These are phyloP conservation scores for Oidiodendron maius DNA, from an alignment of 495 filamentous ascomycete genomes.

Conservation along the genomic window DNA sequence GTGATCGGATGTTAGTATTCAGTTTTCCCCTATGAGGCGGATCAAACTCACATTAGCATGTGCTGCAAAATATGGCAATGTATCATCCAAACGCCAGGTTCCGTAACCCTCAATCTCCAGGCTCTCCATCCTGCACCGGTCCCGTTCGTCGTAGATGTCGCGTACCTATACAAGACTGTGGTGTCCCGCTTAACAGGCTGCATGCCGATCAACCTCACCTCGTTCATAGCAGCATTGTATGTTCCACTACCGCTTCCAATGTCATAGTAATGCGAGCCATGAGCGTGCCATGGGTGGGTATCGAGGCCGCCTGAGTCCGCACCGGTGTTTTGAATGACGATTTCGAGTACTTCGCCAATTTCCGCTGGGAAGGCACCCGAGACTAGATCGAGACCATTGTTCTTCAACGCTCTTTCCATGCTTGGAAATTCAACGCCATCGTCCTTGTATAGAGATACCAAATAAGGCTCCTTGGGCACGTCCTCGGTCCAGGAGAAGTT, in stretches of 20 bases:
- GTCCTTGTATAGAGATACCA: conserved; percentile 49
- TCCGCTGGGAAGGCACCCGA: conserved; percentile 45
- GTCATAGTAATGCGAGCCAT: conserved; percentile 54
- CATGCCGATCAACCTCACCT: conserved; percentile 31
- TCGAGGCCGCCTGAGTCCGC: conserved; percentile 40
- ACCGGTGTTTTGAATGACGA: conserved; percentile 49
- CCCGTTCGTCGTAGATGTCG: conserved; percentile 26
- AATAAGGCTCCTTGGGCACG: conserved; percentile 38
- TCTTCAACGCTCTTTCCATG: conserved; percentile 34
- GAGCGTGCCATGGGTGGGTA: conserved; percentile 55
- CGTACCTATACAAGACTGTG: conserved; percentile 48
- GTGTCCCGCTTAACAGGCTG: conserved; percentile 48
- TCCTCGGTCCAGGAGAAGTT: conserved; percentile 43
- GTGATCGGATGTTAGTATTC: too few species aligned
- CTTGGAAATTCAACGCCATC: conserved; percentile 32
- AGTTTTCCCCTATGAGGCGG: too few species aligned
- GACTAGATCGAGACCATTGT: conserved; percentile 47
- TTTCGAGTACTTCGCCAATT: conserved; percentile 57
- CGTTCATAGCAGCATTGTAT: conserved; percentile 47
- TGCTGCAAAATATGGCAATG: conserved; percentile 58
- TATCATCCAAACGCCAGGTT: conserved; percentile 57
- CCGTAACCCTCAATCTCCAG: conserved; percentile 44
- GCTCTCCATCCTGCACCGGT: conserved; percentile 50
- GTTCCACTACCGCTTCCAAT: conserved; percentile 50
- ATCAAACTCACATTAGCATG: conserved; percentile 44